phyloP scores from a whole-genome alignment of 768 basidiomycete genomes.

The Cyathus striatus region DNA sequence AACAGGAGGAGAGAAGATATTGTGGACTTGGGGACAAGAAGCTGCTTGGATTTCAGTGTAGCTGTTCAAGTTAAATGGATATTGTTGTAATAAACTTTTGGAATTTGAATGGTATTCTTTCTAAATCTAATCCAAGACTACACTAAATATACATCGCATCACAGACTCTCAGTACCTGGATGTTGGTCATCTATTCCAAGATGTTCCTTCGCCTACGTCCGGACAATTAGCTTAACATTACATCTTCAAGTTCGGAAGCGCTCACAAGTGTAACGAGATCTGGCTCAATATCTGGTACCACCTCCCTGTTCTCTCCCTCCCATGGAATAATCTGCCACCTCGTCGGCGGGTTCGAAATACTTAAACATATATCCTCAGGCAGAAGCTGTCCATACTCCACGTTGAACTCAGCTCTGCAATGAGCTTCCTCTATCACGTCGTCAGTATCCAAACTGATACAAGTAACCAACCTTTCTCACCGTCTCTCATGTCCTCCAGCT shows the following conservation, averaged over 20 bases:
- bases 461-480: constrained; percentile 32
- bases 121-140: too few species aligned
- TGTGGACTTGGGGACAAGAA: constrained; percentile 74
- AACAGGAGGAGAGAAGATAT: constrained; percentile 64
- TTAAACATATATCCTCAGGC: constrained; percentile 77
- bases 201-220: neutral
- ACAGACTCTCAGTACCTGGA: neutral
- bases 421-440: constrained; percentile 56
- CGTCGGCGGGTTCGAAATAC: constrained; percentile 70
- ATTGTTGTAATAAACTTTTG: too few species aligned
- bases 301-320: constrained; percentile 49
- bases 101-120: neutral
- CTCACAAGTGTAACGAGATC: constrained; percentile 56
- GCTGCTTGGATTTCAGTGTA: constrained; percentile 90
- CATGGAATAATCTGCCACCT: constrained; percentile 63
- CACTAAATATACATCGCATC: too few species aligned
- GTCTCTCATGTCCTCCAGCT: constrained; percentile 60
- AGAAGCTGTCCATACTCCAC: constrained; percentile 67
- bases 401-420: constrained; percentile 63
- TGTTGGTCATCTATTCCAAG: neutral
- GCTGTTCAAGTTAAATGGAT: constrained; percentile 70
- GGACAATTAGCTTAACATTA: too few species aligned
- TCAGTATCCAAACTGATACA: neutral
- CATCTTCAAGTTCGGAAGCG: neutral
- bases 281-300: constrained; percentile 54